Conservation (phyloP, 306 rosid genomes). For the Prunus kanzakura region DNA sequence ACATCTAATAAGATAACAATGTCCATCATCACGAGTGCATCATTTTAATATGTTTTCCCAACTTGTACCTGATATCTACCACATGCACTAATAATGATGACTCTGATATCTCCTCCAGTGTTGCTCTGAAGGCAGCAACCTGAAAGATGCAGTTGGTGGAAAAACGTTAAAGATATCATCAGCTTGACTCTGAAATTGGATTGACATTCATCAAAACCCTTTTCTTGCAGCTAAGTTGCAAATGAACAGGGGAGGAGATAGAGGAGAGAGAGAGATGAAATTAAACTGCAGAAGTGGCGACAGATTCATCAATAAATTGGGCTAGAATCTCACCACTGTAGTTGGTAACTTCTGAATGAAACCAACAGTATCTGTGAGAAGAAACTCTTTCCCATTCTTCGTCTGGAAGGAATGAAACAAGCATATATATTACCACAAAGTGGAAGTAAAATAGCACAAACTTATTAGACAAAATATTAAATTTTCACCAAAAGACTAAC, state of each 20-base stretch:
- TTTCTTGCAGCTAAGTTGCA: constrained; percentile 13
- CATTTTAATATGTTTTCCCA: constrained; percentile 8
- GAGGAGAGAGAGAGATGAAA: constrained; percentile 1
- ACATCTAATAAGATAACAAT: constrained; percentile 23
- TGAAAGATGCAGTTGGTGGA: constrained; percentile 29
- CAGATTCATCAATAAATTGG: constrained; percentile 9
- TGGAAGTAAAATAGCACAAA: constrained; percentile 9
- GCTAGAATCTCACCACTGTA: constrained; percentile 61
- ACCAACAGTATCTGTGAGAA: constrained; percentile 93
- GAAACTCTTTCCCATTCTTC: constrained; percentile 94
- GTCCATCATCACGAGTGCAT: constrained; percentile 1
- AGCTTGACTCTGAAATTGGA: constrained; percentile 11
- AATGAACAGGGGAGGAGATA: background rate
- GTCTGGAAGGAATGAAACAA: constrained; percentile 47
- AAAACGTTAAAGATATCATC: background rate
- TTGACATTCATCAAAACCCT: constrained; percentile 2
- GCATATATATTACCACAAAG: constrained; percentile 20
- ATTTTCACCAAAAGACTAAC: background rate
- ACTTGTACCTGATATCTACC: constrained; percentile 78
- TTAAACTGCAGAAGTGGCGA: background rate
- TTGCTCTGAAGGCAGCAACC: constrained; percentile 99
- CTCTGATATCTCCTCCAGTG: constrained; percentile 94
- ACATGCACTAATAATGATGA: constrained; percentile 86
- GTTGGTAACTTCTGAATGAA: constrained; percentile 98
- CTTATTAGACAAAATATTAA: background rate